These are phyloP conservation scores for Canavalia ensiformis DNA, from an alignment of 306 rosid species.

Conservation along the genomic window DNA sequence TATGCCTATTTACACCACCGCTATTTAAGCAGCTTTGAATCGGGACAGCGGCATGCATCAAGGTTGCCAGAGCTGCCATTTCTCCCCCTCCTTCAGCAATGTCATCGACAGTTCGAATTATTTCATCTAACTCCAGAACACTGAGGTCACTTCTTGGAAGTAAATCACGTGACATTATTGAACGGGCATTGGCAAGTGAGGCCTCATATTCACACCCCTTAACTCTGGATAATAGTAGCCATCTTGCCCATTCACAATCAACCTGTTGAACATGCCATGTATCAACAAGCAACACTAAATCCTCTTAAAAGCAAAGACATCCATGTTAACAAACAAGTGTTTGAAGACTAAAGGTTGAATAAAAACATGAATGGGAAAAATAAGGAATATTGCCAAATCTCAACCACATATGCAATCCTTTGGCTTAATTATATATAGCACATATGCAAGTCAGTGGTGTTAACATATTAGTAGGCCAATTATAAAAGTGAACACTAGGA, in stretches of 20 bases:
- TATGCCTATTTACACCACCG: constrained; percentile 81
- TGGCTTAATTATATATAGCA: background rate
- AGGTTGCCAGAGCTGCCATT: constrained; percentile 95
- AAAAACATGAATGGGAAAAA: constrained; percentile 12
- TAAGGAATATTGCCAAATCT: constrained; percentile 4
- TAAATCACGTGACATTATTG: constrained; percentile 66
- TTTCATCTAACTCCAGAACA: constrained; percentile 77
- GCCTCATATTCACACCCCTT: constrained; percentile 89
- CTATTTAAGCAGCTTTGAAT: constrained; percentile 84
- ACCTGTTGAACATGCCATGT: constrained; percentile 63
- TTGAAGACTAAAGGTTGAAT: background rate
- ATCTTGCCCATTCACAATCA: constrained; percentile 94
- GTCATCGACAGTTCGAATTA: constrained; percentile 93
- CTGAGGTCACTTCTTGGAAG: constrained; percentile 72
- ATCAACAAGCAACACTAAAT: constrained; percentile 39
- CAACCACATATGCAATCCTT: background rate
- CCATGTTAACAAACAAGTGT: background rate
- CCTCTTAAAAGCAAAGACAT: background rate
- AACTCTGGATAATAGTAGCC: constrained; percentile 85
- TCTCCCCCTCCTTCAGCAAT: constrained; percentile 99
- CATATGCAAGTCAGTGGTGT: too few species aligned
- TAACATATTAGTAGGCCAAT: too few species aligned
- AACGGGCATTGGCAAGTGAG: constrained; percentile 89
- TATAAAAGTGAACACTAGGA: too few species aligned
- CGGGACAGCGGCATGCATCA: constrained; percentile 84